Conservation (phyloP, 116 monocot genomes). For the Posidonia oceanica region DNA sequence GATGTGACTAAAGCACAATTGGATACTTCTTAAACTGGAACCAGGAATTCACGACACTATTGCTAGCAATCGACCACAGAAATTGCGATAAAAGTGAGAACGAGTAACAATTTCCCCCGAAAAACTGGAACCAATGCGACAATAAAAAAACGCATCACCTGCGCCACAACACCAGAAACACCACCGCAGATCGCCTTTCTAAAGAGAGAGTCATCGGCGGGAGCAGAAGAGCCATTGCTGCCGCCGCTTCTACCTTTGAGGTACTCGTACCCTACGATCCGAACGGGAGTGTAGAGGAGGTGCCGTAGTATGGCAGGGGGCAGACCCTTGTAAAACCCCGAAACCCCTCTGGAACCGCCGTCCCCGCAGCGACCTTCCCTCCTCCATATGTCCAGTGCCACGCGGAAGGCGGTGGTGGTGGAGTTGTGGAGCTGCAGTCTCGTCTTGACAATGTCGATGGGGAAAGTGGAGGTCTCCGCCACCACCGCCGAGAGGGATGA, state of each 20-base stretch:
- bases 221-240: background rate
- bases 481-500: conserved; percentile 40
- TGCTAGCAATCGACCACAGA: background rate
- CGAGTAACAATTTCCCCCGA: too few relatives aligned
- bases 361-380: conserved; percentile 10
- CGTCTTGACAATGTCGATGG: conserved; percentile 73
- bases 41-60: too few relatives aligned
- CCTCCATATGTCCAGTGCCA: conserved; percentile 34
- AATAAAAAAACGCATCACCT: conserved; percentile 26
- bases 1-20: too few relatives aligned
- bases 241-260: conserved; percentile 13
- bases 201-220: conserved; percentile 22
- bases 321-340: conserved; percentile 60
- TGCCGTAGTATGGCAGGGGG: conserved; percentile 74
- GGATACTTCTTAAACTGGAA: too few relatives aligned
- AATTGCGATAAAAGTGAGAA: too few relatives aligned
- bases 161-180: conserved; percentile 64
- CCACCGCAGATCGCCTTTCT: conserved; percentile 59
- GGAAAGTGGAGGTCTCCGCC: conserved; percentile 71
- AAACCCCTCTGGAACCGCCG: background rate
- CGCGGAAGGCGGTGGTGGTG: background rate
- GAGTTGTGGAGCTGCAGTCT: conserved; percentile 52
- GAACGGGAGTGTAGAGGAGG: conserved; percentile 74
- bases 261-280: conserved; percentile 73
- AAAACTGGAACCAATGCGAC: too few relatives aligned